These are phyloP conservation scores for Trichoderma orchidacearum DNA, from an alignment of 495 filamentous ascomycete species.

Conservation along the genomic window DNA sequence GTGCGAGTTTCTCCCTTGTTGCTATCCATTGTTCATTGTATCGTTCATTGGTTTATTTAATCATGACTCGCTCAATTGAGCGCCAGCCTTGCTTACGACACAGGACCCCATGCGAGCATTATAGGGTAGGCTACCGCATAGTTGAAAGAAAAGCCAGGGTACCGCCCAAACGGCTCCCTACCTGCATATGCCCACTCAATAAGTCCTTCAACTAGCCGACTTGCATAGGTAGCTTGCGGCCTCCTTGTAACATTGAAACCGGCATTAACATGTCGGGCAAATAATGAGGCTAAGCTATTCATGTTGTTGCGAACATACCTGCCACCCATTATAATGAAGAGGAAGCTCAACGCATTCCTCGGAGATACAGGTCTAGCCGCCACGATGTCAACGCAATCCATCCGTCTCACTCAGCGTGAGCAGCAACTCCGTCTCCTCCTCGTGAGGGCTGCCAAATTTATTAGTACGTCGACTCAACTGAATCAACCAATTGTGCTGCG, in stretches of 20 bases:
- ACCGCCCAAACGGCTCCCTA: too few species aligned
- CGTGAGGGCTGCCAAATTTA: conserved; percentile 58
- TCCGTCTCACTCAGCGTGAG: conserved; percentile 55
- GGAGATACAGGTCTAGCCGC: neutral
- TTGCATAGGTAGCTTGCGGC: neutral
- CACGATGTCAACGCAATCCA: conserved; percentile 6
- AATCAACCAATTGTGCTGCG: conserved; percentile 51
- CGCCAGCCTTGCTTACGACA: too few species aligned
- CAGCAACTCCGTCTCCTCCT: conserved; percentile 54
- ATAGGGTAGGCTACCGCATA: too few species aligned
- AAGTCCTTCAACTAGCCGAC: too few species aligned
- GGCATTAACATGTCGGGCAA: neutral
- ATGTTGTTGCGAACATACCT: neutral
- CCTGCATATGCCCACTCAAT: too few species aligned
- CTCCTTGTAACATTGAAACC: neutral
- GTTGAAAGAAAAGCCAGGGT: too few species aligned
- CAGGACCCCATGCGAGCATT: too few species aligned
- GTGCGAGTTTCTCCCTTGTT: too few species aligned
- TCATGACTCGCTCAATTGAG: too few species aligned
- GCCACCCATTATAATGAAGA: neutral
- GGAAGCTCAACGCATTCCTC: neutral
- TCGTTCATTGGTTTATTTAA: too few species aligned
- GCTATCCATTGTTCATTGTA: too few species aligned
- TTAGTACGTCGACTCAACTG: conserved; percentile 28
- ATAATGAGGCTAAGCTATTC: neutral